A percentile compares a stretch with the other conserved stretches of the same genome.
Evolutionary conservation across 164 flowering plant species (phyloP).

Genomic region (Umbilicus rupestris): DNA sequence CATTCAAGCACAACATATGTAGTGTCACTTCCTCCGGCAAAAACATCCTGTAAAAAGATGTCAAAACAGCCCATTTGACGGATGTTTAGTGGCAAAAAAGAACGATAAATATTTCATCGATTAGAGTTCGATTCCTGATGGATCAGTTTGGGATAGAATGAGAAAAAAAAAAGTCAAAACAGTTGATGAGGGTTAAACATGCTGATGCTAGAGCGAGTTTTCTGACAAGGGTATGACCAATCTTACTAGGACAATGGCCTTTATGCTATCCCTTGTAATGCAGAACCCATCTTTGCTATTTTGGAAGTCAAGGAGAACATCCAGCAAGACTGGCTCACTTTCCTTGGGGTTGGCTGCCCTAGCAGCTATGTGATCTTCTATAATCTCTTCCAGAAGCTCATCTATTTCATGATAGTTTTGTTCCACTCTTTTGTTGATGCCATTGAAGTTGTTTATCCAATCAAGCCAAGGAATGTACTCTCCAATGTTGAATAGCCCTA

Average conservation of each 20-base stretch:
- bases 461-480: constrained; percentile 20
- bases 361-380: constrained; percentile 15
- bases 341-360: not conserved
- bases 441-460: constrained; percentile 15
- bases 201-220: no score
- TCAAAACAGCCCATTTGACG: no score
- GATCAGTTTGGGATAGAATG: no score
- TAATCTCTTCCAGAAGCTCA: constrained; percentile 11
- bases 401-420: constrained; percentile 15
- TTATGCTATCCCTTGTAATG: constrained; percentile 19
- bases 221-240: not conserved
- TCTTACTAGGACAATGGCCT: constrained; percentile 28
- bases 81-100: no score
- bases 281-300: constrained; percentile 6
- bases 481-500: constrained; percentile 15
- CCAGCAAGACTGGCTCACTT: constrained; percentile 27
- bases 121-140: no score
- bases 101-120: no score
- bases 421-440: constrained; percentile 13
- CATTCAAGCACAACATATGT: constrained; percentile 20
- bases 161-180: no score
- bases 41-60: constrained; percentile 15
- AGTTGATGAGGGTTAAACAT: no score
- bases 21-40: constrained; percentile 22
- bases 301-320: constrained; percentile 15